Evolutionary conservation across 352 stramenopile species (phyloP), one percentile per base, ranked within the genome.

Genomic region (Elongisporangium prolatum): DNA sequence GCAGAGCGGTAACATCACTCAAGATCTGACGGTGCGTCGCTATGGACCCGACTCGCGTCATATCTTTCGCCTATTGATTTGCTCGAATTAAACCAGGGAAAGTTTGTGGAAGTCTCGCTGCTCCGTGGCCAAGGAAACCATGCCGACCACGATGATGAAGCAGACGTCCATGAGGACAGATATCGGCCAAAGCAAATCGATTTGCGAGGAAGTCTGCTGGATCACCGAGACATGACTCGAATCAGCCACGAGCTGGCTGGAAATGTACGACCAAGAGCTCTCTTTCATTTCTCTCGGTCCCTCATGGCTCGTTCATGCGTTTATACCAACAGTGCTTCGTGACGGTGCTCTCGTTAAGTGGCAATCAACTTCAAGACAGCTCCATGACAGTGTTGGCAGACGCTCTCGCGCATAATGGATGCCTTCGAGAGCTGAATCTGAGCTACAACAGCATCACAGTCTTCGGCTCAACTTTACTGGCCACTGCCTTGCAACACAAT

Each of bases 361-460:
- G 83, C n/a, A 90, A 89, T 60, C 73, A 79, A 20, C 63, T 92
- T 1, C 61, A 72, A 16, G 83, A 92, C 54, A 69, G 61, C 16
- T 69, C 82, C 10, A 72, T 87, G 38, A 69, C 50, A 21, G 51
- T 89, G 0, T 60, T 92, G 14, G 65, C 80, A 25, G 73, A 72
- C 18, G 80, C 74, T 44, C 57, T 92, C n/a, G 56, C 71, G 8
- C 67, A 82, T 56, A 89, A 89, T 52, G 59, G 50, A 0, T 77
- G 74, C 48, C 64, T 88, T 6, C 54, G 62, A 34, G 68, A 84
- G 47, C 75, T 92, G 48, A 73, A 78, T 21, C 64, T 92, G 17
- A 89, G 78, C 59, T 92, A 92, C 70, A 92, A 92, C 60, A 65
- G 60, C 56, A 82, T 92, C 47, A 60, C 63, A 0, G 71, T 71